Evolutionary conservation across 768 basidiomycete species (phyloP).

Genomic region (Boletus barrowsii): DNA sequence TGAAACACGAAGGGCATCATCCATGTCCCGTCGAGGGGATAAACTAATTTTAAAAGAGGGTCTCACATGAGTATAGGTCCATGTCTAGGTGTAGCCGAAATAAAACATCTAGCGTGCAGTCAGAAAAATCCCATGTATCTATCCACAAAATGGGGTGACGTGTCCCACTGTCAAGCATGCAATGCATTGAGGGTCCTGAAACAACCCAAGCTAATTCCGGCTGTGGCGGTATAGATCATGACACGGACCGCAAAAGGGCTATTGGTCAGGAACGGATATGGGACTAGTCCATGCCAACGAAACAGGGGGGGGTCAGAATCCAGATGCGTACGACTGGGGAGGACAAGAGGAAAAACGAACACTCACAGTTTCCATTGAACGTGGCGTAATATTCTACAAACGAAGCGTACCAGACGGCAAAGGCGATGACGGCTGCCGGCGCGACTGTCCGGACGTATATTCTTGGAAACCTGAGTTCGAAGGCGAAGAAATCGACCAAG

Average conservation of each 20-base stretch:
- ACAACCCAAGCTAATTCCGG: conserved; percentile 49
- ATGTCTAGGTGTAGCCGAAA: background rate
- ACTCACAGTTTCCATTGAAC: conserved; percentile 62
- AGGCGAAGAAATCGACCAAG: conserved; percentile 63
- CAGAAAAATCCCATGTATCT: background rate
- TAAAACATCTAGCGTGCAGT: background rate
- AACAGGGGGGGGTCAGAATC: background rate
- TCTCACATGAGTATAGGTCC: background rate
- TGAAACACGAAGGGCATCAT: background rate
- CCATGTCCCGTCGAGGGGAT: too few relatives aligned
- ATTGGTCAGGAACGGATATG: conserved; percentile 79
- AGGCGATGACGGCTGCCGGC: conserved; percentile 17
- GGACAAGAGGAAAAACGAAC: too few relatives aligned
- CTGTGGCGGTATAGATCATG: conserved; percentile 55
- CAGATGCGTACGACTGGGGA: too few relatives aligned
- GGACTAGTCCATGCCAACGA: conserved; percentile 43
- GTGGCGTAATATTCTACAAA: conserved; percentile 70
- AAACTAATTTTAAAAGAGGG: too few relatives aligned
- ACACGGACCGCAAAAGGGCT: conserved; percentile 51
- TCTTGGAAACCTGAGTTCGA: conserved; percentile 54
- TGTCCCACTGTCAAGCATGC: conserved; percentile 34
- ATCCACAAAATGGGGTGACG: background rate
- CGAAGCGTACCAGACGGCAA: conserved; percentile 48
- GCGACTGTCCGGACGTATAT: conserved; percentile 9
- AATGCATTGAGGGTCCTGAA: conserved; percentile 60